Evolutionary conservation across 1,139 yeast species (phyloP).

Genomic region (Zygosaccharomyces pseudobailii): DNA sequence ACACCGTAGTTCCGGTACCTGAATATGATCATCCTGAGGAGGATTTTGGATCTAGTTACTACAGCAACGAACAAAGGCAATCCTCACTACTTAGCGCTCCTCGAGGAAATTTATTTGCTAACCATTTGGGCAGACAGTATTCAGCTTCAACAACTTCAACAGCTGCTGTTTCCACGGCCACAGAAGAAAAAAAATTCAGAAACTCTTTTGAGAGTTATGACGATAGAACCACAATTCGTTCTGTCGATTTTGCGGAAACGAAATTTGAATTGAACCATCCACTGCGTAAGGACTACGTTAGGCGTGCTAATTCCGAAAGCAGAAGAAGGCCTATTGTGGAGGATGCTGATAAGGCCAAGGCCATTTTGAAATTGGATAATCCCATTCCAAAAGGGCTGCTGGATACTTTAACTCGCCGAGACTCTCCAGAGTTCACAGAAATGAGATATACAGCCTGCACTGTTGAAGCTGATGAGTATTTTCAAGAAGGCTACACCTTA

Average conservation of each 20-base stretch:
- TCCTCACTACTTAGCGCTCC: slow-evolving; percentile 3
- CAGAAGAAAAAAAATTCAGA: slow-evolving; percentile 24
- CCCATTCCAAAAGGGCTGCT: slow-evolving; percentile 86
- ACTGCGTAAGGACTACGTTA: slow-evolving; percentile 44
- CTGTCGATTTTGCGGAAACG: slow-evolving; percentile 37
- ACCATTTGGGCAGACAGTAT: slow-evolving; percentile 10
- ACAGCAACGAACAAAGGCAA: slow-evolving; percentile 9
- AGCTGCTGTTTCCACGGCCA: slow-evolving; percentile 24
- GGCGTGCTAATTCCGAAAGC: slow-evolving; percentile 52
- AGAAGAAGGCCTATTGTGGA: slow-evolving; percentile 63
- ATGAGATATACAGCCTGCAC: slow-evolving; percentile 96
- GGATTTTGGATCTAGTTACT: slow-evolving; percentile 18
- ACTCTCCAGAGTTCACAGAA: slow-evolving; percentile 86
- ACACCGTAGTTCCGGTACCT: slow-evolving; percentile 45
- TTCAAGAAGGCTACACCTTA: slow-evolving; percentile 73
- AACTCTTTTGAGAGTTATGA: slow-evolving; percentile 26
- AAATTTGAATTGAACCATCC: slow-evolving; percentile 38
- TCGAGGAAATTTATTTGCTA: slow-evolving; percentile 14
- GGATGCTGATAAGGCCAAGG: slow-evolving; percentile 39
- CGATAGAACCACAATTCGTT: slow-evolving; percentile 31
- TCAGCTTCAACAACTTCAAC: slow-evolving; percentile 28
- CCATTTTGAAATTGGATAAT: slow-evolving; percentile 82
- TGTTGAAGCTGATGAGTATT: slow-evolving; percentile 78
- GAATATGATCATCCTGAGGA: slow-evolving; percentile 38
- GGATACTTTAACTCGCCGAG: slow-evolving; percentile 73